Evolutionary conservation across 345 rosid species (phyloP), one percentile per base, ranked within the genome.

Genomic region (Eucalyptus virginea): DNA sequence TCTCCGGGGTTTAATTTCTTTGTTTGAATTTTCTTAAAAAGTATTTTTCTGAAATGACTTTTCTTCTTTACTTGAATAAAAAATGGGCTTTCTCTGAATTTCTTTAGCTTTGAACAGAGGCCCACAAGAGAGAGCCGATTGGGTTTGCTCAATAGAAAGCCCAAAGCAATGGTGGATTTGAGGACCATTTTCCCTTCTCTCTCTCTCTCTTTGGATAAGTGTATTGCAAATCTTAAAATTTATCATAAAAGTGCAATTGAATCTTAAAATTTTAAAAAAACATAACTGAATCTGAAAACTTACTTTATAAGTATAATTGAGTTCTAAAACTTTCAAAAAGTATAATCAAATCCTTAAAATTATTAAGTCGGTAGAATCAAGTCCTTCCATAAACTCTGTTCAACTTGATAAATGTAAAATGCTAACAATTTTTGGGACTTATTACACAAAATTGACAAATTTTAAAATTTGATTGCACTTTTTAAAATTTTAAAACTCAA

Each of bases 181-280:
- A 40, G 83, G 47, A 40, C 69, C 67, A 28, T 56, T 60, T n/a
- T n/a, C n/a, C 3, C 7, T 60, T 60, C 56, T 51, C 23, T 1
- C 56, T 18, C 23, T 51, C 4, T 0, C 3, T 26, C 6, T 58
- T 2, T 23, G 65, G 65, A 60, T 28, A 28, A 60, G 69, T 60
- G 16, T 13, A 60, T 6, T 60, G 17, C 32, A 60, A 60, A 13
- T 60, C 32, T 28, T 60, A 12, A 12, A 60, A 12, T 13, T 60
- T 60, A 0, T 60, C 4, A 60, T 0, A 1, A 28, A 60, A 3
- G 1, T 26, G 0, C 1, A 12, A 28, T 60, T 28, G 16, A 5
- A 1, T 52, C 0, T 0, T 60, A 60, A 60, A 60, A 6, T 28
- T 60, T 26, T 3, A 1, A 1, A 9, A 28, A 60, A 6, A 30